These are phyloP conservation scores for Grifola frondosa DNA, from an alignment of 1,284 basidiomycete genomes.

Conservation along the genomic window DNA sequence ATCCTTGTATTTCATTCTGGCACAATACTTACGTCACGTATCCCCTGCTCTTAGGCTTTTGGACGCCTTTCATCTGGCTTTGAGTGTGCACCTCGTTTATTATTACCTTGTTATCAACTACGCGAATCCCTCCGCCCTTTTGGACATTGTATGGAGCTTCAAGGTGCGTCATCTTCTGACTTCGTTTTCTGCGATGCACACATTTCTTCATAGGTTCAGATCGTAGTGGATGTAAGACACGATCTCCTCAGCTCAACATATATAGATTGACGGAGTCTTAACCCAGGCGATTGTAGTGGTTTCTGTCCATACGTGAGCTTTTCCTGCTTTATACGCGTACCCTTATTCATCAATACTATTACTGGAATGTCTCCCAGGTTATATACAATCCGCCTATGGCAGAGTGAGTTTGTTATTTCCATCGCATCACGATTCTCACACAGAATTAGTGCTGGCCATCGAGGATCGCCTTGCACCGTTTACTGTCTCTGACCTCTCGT, in stretches of 20 bases:
- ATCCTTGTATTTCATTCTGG: background rate
- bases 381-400: constrained; percentile 22
- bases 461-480: constrained; percentile 16
- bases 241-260: background rate
- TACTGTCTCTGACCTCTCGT: too few species aligned
- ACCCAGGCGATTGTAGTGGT: constrained; percentile 16
- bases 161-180: constrained; percentile 16
- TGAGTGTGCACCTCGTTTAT: constrained; percentile 26
- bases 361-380: constrained; percentile 4
- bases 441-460: constrained; percentile 13
- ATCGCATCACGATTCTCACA: background rate
- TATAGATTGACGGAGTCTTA: background rate
- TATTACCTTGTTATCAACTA: constrained; percentile 25
- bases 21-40: too few species aligned
- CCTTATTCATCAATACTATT: background rate
- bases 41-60: constrained; percentile 16
- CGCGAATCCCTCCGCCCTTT: constrained; percentile 14
- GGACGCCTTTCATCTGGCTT: constrained; percentile 22
- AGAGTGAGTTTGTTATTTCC: constrained; percentile 7
- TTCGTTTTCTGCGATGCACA: background rate
- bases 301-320: constrained; percentile 20
- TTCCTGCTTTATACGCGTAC: background rate
- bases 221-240: constrained; percentile 20
- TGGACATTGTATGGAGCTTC: constrained; percentile 24
- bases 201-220: constrained; percentile 13